These are phyloP conservation scores for Scheffersomyces segobiensis DNA, from an alignment of 1,139 yeast genomes.

Conservation along the genomic window DNA sequence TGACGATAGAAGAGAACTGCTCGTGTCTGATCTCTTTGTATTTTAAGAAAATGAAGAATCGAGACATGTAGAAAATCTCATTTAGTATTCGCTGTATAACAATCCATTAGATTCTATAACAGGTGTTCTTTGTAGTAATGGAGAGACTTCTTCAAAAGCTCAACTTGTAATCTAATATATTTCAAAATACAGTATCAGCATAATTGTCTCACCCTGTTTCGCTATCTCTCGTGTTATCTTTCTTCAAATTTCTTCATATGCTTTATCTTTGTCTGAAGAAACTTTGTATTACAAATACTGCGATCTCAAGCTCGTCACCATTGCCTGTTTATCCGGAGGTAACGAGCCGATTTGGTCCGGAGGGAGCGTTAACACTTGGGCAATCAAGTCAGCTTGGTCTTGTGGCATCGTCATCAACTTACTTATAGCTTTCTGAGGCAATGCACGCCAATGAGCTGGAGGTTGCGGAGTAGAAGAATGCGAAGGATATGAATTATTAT, in stretches of 20 bases:
- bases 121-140: neutral
- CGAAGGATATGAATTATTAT: conserved; percentile 2
- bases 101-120: neutral
- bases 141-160: neutral
- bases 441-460: conserved; percentile 42
- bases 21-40: neutral
- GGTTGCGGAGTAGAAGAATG: conserved; percentile 9
- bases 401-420: conserved; percentile 50
- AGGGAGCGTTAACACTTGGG: conserved; percentile 61
- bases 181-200: too few species aligned
- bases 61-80: neutral
- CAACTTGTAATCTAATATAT: too few species aligned
- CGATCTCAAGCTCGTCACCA: conserved; percentile 59
- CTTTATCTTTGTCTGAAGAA: conserved; percentile 1
- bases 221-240: neutral
- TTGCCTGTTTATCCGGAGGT: conserved; percentile 60
- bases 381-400: conserved; percentile 63
- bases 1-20: neutral
- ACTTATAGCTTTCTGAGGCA: conserved; percentile 49
- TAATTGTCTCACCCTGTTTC: neutral
- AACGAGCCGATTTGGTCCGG: conserved; percentile 55
- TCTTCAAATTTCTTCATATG: conserved; percentile 1
- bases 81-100: neutral
- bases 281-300: conserved; percentile 45
- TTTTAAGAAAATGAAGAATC: too few species aligned